Conservation (phyloP, 2,329 filamentous ascomycete species). For the Ascochyta fabae region DNA sequence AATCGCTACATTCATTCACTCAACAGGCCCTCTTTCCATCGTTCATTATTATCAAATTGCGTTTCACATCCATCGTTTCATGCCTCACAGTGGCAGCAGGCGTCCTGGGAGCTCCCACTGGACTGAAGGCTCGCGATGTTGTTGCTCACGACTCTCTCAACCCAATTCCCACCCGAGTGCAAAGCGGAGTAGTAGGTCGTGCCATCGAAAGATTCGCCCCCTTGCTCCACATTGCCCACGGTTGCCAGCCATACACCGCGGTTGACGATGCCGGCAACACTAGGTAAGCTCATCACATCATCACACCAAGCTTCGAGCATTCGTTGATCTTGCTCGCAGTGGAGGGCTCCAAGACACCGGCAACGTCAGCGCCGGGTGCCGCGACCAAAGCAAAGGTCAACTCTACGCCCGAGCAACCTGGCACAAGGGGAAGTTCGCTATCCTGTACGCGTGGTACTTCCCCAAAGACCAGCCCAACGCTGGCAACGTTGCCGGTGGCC, state of each 20-base stretch:
- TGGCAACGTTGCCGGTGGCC: slow-evolving; percentile 51
- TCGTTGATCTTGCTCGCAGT: slow-evolving; percentile 30
- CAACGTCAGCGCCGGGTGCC: slow-evolving; percentile 48
- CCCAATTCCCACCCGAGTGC: slow-evolving; percentile 59
- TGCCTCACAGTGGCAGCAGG: background rate
- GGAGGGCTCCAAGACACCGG: slow-evolving; percentile 53
- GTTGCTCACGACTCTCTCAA: slow-evolving; percentile 56
- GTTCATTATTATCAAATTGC: background rate
- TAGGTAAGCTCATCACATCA: slow-evolving; percentile 46
- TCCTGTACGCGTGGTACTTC: slow-evolving; percentile 60
- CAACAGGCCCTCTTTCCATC: background rate
- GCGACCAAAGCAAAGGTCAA: slow-evolving; percentile 53
- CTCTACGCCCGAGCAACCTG: slow-evolving; percentile 55
- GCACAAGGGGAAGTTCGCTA: slow-evolving; percentile 51
- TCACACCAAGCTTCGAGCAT: background rate
- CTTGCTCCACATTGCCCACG: slow-evolving; percentile 59
- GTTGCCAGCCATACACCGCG: slow-evolving; percentile 67
- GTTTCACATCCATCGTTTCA: background rate
- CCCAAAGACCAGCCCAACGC: slow-evolving; percentile 54
- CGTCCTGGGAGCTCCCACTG: background rate
- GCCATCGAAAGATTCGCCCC: slow-evolving; percentile 63
- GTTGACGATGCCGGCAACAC: slow-evolving; percentile 64
- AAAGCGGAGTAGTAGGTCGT: slow-evolving; percentile 52
- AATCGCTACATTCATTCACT: background rate
- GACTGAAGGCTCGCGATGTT: slow-evolving; percentile 16